A percentile compares a stretch with the other conserved stretches of the same genome.
Conservation (phyloP, 2,329 filamentous ascomycete genomes). For the Phyllosticta ampelicida region DNA sequence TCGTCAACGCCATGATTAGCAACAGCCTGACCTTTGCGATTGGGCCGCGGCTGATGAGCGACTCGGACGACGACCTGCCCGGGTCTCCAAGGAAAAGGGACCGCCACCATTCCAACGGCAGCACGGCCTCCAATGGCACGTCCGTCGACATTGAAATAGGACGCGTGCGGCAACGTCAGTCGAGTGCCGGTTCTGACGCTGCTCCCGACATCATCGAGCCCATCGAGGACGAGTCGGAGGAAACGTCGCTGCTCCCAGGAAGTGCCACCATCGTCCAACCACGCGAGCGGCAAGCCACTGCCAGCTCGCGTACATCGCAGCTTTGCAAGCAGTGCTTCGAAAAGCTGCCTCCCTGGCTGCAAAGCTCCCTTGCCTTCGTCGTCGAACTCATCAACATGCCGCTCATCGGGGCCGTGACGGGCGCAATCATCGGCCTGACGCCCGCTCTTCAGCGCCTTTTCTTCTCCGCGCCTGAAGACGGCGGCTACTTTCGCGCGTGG, state of each 20-base stretch:
- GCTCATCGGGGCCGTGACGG: slow-evolving; percentile 48
- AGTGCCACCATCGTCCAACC: neutral
- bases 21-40: slow-evolving; percentile 55
- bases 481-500: slow-evolving; percentile 57
- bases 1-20: slow-evolving; percentile 53
- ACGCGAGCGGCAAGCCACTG: slow-evolving; percentile 16
- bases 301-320: slow-evolving; percentile 24
- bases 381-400: slow-evolving; percentile 51
- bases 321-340: slow-evolving; percentile 26
- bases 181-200: slow-evolving; percentile 14
- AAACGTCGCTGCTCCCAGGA: slow-evolving; percentile 41
- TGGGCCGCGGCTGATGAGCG: slow-evolving; percentile 48
- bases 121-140: neutral
- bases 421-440: slow-evolving; percentile 48
- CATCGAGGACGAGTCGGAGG: slow-evolving; percentile 28
- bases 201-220: slow-evolving; percentile 13
- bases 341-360: slow-evolving; percentile 27
- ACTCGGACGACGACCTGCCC: slow-evolving; percentile 31
- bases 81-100: slow-evolving; percentile 18
- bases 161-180: slow-evolving; percentile 13
- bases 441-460: slow-evolving; percentile 51
- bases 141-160: slow-evolving; percentile 13
- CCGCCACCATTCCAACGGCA: slow-evolving; percentile 16
- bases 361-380: slow-evolving; percentile 30
- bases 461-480: slow-evolving; percentile 46